phyloP scores from a whole-genome alignment of 768 basidiomycete genomes.

The Xerocomellus intermedius region DNA sequence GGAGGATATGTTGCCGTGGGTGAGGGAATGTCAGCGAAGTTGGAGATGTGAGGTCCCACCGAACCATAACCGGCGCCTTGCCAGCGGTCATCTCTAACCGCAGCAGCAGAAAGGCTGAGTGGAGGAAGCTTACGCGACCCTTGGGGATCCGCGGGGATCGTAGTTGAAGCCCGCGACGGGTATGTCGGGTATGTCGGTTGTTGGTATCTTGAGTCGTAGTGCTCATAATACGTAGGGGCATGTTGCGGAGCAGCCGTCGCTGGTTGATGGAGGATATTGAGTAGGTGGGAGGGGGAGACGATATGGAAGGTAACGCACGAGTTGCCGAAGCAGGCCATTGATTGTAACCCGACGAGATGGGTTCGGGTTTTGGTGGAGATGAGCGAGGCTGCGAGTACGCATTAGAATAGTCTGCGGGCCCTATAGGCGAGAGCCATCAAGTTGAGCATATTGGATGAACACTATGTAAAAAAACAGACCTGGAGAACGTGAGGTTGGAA shows the following conservation, averaged over 20 bases:
- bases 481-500: slow-evolving; percentile 90
- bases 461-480: slow-evolving; percentile 70
- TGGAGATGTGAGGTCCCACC: slow-evolving; percentile 36
- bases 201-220: slow-evolving; percentile 51
- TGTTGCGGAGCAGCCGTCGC: slow-evolving; percentile 47
- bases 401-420: slow-evolving; percentile 55
- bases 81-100: slow-evolving; percentile 51
- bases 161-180: slow-evolving; percentile 48
- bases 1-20: slow-evolving; percentile 62
- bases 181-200: slow-evolving; percentile 43
- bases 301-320: slow-evolving; percentile 33
- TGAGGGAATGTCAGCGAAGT: slow-evolving; percentile 52
- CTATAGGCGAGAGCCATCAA: slow-evolving; percentile 54
- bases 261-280: slow-evolving; percentile 8
- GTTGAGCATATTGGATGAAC: slow-evolving; percentile 57
- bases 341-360: slow-evolving; percentile 48
- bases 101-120: slow-evolving; percentile 41
- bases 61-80: slow-evolving; percentile 40
- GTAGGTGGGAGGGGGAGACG: neutral
- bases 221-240: slow-evolving; percentile 52
- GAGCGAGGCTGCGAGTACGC: slow-evolving; percentile 66
- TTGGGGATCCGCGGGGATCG: slow-evolving; percentile 45
- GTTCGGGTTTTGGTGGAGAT: slow-evolving; percentile 58
- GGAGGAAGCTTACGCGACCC: slow-evolving; percentile 63
- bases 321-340: slow-evolving; percentile 38